phyloP scores from a whole-genome alignment of 305 asterid genomes.

The Fraxinus xanthoxyloides region DNA sequence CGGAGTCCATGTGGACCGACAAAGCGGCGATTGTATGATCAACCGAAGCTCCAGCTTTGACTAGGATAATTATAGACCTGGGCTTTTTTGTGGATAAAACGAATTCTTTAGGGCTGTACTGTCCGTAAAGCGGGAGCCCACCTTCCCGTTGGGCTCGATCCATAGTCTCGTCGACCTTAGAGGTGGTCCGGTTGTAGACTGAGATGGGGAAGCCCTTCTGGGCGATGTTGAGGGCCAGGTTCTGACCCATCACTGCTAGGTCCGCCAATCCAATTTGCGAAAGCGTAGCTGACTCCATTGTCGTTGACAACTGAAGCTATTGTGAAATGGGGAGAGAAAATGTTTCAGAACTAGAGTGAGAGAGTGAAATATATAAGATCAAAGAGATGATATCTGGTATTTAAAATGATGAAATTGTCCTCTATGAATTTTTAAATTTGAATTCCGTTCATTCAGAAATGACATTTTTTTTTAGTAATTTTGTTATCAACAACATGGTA shows the following conservation, averaged over 20 bases:
- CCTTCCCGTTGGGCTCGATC: slow-evolving; percentile 80
- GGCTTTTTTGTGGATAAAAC: too few species aligned
- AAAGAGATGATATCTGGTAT: background rate
- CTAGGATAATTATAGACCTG: too few species aligned
- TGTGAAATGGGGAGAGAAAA: background rate
- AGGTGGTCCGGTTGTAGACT: slow-evolving; percentile 71
- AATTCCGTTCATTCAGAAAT: background rate
- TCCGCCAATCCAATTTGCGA: slow-evolving; percentile 83
- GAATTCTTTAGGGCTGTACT: slow-evolving; percentile 38
- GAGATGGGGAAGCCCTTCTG: slow-evolving; percentile 88
- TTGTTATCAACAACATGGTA: background rate
- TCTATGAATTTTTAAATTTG: background rate
- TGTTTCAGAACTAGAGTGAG: background rate
- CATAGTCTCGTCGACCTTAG: slow-evolving; percentile 77
- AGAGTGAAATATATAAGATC: background rate
- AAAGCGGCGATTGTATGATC: too few species aligned
- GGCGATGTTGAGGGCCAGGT: slow-evolving; percentile 76
- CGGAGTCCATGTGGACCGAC: too few species aligned
- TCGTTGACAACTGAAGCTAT: background rate
- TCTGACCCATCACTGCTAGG: slow-evolving; percentile 86
- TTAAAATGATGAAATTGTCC: slow-evolving; percentile 14
- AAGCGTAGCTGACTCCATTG: slow-evolving; percentile 53
- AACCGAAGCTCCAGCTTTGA: too few species aligned
- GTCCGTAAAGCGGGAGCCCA: slow-evolving; percentile 58
- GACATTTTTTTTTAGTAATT: background rate